These are phyloP conservation scores for Hypoxylon lenormandii DNA, from an alignment of 495 filamentous ascomycete genomes.

Conservation along the genomic window DNA sequence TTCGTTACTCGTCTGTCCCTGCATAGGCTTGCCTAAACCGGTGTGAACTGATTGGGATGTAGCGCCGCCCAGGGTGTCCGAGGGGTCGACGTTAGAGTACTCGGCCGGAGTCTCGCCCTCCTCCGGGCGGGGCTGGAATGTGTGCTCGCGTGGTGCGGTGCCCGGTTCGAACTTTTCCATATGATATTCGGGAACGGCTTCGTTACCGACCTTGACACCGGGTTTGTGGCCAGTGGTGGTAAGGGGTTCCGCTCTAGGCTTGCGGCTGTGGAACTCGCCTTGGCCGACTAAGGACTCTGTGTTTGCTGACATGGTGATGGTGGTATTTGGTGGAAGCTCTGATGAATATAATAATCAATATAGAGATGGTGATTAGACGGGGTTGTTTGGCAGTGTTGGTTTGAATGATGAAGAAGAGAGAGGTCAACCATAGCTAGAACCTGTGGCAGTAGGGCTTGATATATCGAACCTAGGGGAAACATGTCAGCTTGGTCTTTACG, in stretches of 20 bases:
- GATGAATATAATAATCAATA: no score
- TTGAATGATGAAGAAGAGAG: neutral
- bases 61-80: constrained; percentile 70
- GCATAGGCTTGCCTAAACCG: constrained; percentile 69
- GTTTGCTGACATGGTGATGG: constrained; percentile 57
- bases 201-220: constrained; percentile 70
- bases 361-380: constrained; percentile 32
- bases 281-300: constrained; percentile 65
- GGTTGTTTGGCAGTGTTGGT: neutral
- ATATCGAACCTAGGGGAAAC: constrained; percentile 1
- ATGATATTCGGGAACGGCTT: constrained; percentile 72
- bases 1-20: constrained; percentile 72
- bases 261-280: constrained; percentile 68
- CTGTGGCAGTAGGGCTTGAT: constrained; percentile 14
- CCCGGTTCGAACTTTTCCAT: constrained; percentile 71
- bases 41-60: constrained; percentile 72
- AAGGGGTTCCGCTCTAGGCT: constrained; percentile 64
- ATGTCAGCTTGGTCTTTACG: neutral
- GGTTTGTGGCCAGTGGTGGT: constrained; percentile 71
- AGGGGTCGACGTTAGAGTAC: constrained; percentile 55
- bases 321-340: constrained; percentile 58
- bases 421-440: neutral
- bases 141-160: constrained; percentile 71
- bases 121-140: constrained; percentile 68
- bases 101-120: constrained; percentile 61